Conservation (phyloP, 2,329 filamentous ascomycete genomes). For the Westerdykella ornata region DNA sequence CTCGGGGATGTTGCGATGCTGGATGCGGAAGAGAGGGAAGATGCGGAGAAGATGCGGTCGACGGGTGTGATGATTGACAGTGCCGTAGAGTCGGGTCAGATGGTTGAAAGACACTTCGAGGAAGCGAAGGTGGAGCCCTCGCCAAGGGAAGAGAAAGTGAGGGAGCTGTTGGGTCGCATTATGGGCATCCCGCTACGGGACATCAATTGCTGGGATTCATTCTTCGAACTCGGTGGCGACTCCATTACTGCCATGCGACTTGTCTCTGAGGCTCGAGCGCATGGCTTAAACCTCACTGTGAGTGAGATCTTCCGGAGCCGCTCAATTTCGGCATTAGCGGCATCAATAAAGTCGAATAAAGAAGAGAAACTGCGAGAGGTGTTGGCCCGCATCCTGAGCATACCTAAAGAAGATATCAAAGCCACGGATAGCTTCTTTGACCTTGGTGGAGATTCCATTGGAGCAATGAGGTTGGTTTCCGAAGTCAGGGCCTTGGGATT, state of each 20-base stretch:
- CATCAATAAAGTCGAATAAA: conserved; percentile 36
- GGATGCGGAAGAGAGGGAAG: conserved; percentile 22
- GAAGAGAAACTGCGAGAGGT: conserved; percentile 25
- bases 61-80: conserved; percentile 20
- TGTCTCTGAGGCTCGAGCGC: conserved; percentile 34
- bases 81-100: conserved; percentile 8
- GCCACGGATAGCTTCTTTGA: conserved; percentile 41
- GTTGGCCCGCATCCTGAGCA: conserved; percentile 25
- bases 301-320: conserved; percentile 40
- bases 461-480: conserved; percentile 42
- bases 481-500: conserved; percentile 34
- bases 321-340: conserved; percentile 49
- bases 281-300: conserved; percentile 37
- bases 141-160: conserved; percentile 23
- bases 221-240: conserved; percentile 44
- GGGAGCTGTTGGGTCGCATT: conserved; percentile 20
- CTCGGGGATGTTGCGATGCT: conserved; percentile 26
- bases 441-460: conserved; percentile 44
- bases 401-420: conserved; percentile 32
- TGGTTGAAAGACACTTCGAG: conserved; percentile 2
- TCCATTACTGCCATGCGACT: conserved; percentile 44
- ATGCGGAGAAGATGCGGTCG: conserved; percentile 22
- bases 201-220: conserved; percentile 38
- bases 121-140: conserved; percentile 8
- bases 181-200: conserved; percentile 22